Base-by-base conservation (phyloP, 257 asterid species). In the Rhazya stricta region DNA sequence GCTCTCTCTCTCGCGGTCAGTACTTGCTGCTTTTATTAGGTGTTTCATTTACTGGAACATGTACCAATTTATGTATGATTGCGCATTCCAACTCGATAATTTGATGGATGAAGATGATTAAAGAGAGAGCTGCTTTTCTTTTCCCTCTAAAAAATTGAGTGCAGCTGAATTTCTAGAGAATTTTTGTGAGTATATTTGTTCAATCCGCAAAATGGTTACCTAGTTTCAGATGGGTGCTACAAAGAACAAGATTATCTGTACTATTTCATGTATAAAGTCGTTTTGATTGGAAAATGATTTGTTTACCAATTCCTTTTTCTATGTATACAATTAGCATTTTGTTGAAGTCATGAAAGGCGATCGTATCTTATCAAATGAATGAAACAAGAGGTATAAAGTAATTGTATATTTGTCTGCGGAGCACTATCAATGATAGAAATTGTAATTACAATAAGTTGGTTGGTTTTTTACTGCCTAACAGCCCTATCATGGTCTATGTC, bases 1-100 rank as follows among this genome's bases (percentile, higher is more conserved):
- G 57, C 74, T 76, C 34, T 65, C 79, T 27, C 58, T 18, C 70
- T 69, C 81, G 42, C 57, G 81, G 87, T 83, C 6, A 43, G 77
- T 73, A 6, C 41, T 73, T 32, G 6, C 43, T 32, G 36, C 32
- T 67, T 46, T 19, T 19, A 7, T 11, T 0, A 5, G 27, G 5
- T 32, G 25, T 27, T 51, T 16, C 1, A 9, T 15, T 37, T 18
- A 16, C 71, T 2, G 21, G 30, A 37, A 23, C 43, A 2, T 36
- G 19, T 15, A 39, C 45, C 39, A 43, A 8, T 51, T 67, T 68
- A 45, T 76, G 1, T 9, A 8, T 34, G n/a, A 11, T 37, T 34
- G 2, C 1, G 68, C 32, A 1, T 19, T 54, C 9, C 7, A 53
- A 45, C n/a, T 75, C 46, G 53, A 34, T 45, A 9, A 51, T 12